phyloP scores from a whole-genome alignment of 2,329 filamentous ascomycete species.

The Teratosphaeria destructans region DNA sequence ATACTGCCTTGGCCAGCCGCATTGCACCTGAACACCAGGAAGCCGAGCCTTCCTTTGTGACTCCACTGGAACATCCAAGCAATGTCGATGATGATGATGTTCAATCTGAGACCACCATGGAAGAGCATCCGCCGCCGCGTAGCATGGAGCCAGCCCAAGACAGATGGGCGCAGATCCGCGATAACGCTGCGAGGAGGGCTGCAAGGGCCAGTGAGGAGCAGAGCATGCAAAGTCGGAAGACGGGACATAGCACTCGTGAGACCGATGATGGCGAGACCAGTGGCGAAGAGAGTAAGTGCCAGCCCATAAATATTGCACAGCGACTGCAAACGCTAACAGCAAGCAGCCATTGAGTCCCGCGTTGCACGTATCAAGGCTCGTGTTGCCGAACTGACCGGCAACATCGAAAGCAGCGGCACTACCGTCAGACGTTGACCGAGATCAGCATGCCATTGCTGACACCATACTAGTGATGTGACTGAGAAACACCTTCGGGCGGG shows the following conservation, averaged over 20 bases:
- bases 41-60: conserved; percentile 5
- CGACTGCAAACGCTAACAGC: background rate
- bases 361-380: conserved; percentile 96
- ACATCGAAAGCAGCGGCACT: conserved; percentile 13
- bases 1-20: conserved; percentile 8
- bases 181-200: conserved; percentile 80
- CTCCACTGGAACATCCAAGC: conserved; percentile 10
- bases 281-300: conserved; percentile 77
- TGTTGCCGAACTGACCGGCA: conserved; percentile 74
- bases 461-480: background rate
- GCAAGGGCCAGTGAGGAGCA: conserved; percentile 55
- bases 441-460: background rate
- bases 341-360: conserved; percentile 82
- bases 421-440: background rate
- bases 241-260: conserved; percentile 44
- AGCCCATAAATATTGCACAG: background rate
- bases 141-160: conserved; percentile 47
- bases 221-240: conserved; percentile 37
- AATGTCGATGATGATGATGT: conserved; percentile 15
- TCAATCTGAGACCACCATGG: conserved; percentile 33
- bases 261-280: conserved; percentile 82
- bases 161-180: conserved; percentile 90
- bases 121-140: conserved; percentile 19
- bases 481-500: background rate
- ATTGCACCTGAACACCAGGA: conserved; percentile 5